phyloP scores from a whole-genome alignment of 495 filamentous ascomycete species.

The Paragyromitra xinjiangensis region DNA sequence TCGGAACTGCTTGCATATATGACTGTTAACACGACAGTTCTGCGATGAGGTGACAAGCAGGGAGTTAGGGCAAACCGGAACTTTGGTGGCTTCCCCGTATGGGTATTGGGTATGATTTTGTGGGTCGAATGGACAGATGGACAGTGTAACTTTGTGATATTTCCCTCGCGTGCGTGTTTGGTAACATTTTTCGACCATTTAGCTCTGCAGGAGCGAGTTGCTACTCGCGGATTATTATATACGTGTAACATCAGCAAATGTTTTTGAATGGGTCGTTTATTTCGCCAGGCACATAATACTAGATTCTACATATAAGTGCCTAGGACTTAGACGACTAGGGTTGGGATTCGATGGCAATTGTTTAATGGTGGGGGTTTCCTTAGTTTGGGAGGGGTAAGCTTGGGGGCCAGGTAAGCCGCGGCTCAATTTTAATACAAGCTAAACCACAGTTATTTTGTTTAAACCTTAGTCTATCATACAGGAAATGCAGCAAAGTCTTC shows the following conservation, averaged over 20 bases:
- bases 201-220: neutral
- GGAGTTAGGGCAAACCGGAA: neutral
- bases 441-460: slow-evolving; percentile 15
- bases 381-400: neutral
- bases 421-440: neutral
- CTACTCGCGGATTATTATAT: neutral
- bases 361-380: neutral
- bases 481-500: neutral
- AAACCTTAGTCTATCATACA: slow-evolving; percentile 38
- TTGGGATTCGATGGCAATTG: neutral
- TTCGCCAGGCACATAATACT: neutral
- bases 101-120: neutral
- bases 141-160: neutral
- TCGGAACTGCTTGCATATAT: neutral
- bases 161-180: neutral
- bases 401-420: neutral
- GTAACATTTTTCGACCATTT: neutral
- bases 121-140: neutral
- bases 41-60: neutral
- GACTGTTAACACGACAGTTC: neutral
- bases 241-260: neutral
- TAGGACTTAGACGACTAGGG: neutral
- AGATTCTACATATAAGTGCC: neutral
- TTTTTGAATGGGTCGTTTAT: neutral
- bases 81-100: neutral